Base-by-base conservation (phyloP, 768 basidiomycete species). In the Dentipellis sp. region DNA sequence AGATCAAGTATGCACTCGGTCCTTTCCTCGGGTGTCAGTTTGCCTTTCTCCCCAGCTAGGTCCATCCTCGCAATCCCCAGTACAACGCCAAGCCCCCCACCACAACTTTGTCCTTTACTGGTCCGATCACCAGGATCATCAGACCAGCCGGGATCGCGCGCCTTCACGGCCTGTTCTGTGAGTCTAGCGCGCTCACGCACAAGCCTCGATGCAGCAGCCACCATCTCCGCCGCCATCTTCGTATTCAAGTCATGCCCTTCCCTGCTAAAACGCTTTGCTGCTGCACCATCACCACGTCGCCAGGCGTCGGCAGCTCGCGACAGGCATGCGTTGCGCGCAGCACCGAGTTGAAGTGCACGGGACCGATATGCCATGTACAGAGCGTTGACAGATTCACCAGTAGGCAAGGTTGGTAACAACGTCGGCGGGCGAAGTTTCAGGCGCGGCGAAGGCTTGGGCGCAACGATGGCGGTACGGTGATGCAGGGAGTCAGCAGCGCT, bases 301-400 rank as follows among this genome's bases (percentile, higher is more conserved):
- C 93, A 99, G 3, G 94, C 93, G 64, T 97, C 94, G 2, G 97
- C 95, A 11, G 97, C 97, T 46, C 93, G 83, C 1, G 91, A 91
- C 23, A 99, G 77, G 68, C 91, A 97, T 14, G 92, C 92, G 63
- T 98, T 98, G 38, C 97, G 78, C 35, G 91, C 91, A 1, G 92
- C 89, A 51, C 95, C 97, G 21, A 97, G 83, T 64, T 97, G 89
- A 56, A 98, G 77, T 22, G 91, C 94, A 36, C 88, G 83, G 36
- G 85, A 78, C 16, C 97, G 86, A 65, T 97, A 95, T 1, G 82
- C 68, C 83, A 97, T 88, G 71, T 99, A 99, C 59, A 97, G 69
- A 52, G 68, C 77, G 67, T 84, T 94, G 50, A 94, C 69, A 0
- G 84, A 68, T 49, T 90, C 83, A 14, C 95, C 94, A 0, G 94